A percentile compares a stretch with the other conserved stretches of the same genome.
These are phyloP conservation scores for Xylaria sp. DNA, from an alignment of 495 filamentous ascomycete species.

Conservation along the genomic window DNA sequence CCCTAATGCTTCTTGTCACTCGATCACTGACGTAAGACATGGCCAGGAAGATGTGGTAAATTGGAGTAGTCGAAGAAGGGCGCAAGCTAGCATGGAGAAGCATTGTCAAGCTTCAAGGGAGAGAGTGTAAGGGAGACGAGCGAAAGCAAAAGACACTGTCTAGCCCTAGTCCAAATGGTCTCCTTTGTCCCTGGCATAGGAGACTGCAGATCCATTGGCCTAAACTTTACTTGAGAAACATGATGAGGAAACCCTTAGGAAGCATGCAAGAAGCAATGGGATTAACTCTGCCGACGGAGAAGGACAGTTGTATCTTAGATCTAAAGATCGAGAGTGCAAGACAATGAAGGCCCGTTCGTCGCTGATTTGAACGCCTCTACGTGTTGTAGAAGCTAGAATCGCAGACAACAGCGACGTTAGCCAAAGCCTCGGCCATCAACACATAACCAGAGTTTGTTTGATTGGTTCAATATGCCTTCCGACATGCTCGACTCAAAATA, in stretches of 20 bases:
- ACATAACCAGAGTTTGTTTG: neutral
- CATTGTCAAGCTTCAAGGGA: conserved; percentile 30
- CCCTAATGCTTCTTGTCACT: conserved; percentile 35
- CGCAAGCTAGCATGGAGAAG: conserved; percentile 27
- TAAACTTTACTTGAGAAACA: conserved; percentile 18
- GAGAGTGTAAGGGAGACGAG: conserved; percentile 27
- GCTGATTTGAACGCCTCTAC: conserved; percentile 18
- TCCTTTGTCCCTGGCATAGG: conserved; percentile 9
- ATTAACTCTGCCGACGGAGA: conserved; percentile 13
- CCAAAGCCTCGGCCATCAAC: neutral
- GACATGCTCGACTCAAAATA: neutral
- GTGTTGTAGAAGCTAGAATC: conserved; percentile 11
- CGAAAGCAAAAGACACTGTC: conserved; percentile 32
- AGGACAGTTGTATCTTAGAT: conserved; percentile 28
- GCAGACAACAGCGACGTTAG: neutral
- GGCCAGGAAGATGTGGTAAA: conserved; percentile 32
- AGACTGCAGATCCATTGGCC: conserved; percentile 16
- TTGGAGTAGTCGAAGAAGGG: conserved; percentile 38
- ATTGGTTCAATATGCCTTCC: neutral
- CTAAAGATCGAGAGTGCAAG: conserved; percentile 20
- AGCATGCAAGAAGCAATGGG: conserved; percentile 26
- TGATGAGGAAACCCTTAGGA: conserved; percentile 15
- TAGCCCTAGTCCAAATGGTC: conserved; percentile 27
- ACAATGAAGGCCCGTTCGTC: conserved; percentile 27
- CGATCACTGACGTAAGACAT: conserved; percentile 34